Base-by-base conservation (phyloP, 2,329 filamentous ascomycete genomes). In the Xylariomycetidae sp. region DNA sequence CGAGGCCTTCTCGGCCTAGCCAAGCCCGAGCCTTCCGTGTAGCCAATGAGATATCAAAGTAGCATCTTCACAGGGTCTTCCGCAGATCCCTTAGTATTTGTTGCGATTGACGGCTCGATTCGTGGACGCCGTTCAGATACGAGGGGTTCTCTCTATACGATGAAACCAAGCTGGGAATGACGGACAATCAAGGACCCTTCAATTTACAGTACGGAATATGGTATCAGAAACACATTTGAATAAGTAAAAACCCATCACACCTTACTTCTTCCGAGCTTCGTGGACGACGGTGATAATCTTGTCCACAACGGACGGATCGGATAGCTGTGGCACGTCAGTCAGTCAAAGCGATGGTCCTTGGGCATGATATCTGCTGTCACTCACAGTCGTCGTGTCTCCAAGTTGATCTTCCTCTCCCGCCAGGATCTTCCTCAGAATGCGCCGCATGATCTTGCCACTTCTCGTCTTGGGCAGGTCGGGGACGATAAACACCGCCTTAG, bases 361-460 rank as follows among this genome's bases (percentile, higher is more conserved):
- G n/a, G 11, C 13, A 10, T 11, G n/a, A n/a, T n/a, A 26, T n/a
- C 16, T 4, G 27, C 14, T 28, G 40, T 42, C 40, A 70, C 84
- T 69, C 72, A 94, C 87, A 48, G 92, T 97, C 14, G 85, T 86
- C 22, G 74, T 94, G 57, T 98, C 92, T 51, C 92, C 92, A 34
- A 98, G 72, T 65, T 94, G 89, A 61, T 98, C 92, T 66, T 96
- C 90, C 70, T 98, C 92, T 22, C 90, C 90, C 12, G 89, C 89
- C 49, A 98, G 66, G 56, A 98, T 94, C 86, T 98, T 98, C 53
- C 92, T 78, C 69, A 98, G 66, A 57, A 98, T 94, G 45, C 92
- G 82, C 44, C 92, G 79, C 92, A 98, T 98, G 57, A 98, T 98
- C 83, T 98, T 98, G 48, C 92, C 92, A 50, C 86, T 94, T 50